These are phyloP conservation scores for Gyrodon lividus DNA, from an alignment of 768 basidiomycete genomes.

Conservation along the genomic window DNA sequence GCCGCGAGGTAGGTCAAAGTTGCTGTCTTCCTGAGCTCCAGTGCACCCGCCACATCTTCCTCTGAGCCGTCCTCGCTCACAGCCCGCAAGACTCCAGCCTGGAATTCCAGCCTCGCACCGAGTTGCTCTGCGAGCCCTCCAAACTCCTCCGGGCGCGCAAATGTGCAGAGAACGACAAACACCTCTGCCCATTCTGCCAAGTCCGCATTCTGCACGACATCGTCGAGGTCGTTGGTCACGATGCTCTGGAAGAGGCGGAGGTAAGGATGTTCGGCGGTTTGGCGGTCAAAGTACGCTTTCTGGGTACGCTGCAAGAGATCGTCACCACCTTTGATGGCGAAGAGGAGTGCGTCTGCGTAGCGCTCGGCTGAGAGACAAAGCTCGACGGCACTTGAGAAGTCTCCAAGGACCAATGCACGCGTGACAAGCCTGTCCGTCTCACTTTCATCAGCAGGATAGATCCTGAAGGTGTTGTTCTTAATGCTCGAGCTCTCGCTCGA, in stretches of 20 bases:
- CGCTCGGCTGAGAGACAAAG: slow-evolving; percentile 86
- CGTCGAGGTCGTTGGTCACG: slow-evolving; percentile 86
- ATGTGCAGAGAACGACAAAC: slow-evolving; percentile 95
- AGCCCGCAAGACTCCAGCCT: slow-evolving; percentile 60
- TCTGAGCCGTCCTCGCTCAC: slow-evolving; percentile 42
- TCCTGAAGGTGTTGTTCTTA: slow-evolving; percentile 84
- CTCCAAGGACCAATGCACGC: slow-evolving; percentile 92
- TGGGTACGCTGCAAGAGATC: slow-evolving; percentile 87
- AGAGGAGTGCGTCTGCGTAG: slow-evolving; percentile 91
- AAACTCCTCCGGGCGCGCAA: slow-evolving; percentile 84
- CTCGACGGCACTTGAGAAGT: slow-evolving; percentile 89
- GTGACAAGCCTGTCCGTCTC: slow-evolving; percentile 88
- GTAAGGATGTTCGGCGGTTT: slow-evolving; percentile 75
- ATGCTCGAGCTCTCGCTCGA: slow-evolving; percentile 45
- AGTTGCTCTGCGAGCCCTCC: slow-evolving; percentile 86
- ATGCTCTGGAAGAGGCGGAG: slow-evolving; percentile 94
- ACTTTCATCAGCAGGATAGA: slow-evolving; percentile 84
- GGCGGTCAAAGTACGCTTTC: slow-evolving; percentile 88
- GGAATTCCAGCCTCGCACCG: slow-evolving; percentile 86
- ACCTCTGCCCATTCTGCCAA: slow-evolving; percentile 94
- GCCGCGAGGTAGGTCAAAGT: slow-evolving; percentile 93
- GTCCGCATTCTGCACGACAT: slow-evolving; percentile 96
- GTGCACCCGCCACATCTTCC: slow-evolving; percentile 33
- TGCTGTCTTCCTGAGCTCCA: slow-evolving; percentile 77
- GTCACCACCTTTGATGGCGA: slow-evolving; percentile 87